Conservation (phyloP, 331 rosid genomes). For the Acacia concinna region DNA sequence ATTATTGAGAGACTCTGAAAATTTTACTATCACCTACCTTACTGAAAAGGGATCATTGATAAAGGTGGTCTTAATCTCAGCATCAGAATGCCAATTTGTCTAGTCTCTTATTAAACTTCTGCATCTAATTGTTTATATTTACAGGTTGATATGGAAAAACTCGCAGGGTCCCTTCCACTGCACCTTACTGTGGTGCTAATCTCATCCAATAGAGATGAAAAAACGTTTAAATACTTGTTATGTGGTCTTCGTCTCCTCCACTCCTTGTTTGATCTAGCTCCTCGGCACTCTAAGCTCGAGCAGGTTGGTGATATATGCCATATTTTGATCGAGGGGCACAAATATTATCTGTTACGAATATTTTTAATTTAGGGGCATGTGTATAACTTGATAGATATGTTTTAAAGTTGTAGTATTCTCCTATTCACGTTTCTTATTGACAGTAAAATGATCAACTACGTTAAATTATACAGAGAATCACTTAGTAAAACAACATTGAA, state of each 20-base stretch:
- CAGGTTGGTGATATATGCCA: conserved; percentile 52
- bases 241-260: conserved; percentile 84
- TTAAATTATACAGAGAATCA: background rate
- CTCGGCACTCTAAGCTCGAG: conserved; percentile 78
- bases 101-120: conserved; percentile 17
- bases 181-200: conserved; percentile 71
- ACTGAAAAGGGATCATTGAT: conserved; percentile 48
- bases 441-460: background rate
- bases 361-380: background rate
- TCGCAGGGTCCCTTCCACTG: conserved; percentile 71
- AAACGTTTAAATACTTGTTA: conserved; percentile 58
- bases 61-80: conserved; percentile 53
- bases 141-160: conserved; percentile 90
- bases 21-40: conserved; percentile 54
- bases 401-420: conserved; percentile 22
- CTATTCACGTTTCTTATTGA: conserved; percentile 16
- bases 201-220: conserved; percentile 60
- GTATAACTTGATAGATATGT: background rate
- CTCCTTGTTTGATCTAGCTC: conserved; percentile 88
- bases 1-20: conserved; percentile 75
- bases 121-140: conserved; percentile 28
- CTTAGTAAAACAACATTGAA: background rate
- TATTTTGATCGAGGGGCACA: background rate
- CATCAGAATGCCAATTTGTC: conserved; percentile 12
- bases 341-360: background rate